Evolutionary conservation across 306 rosid species (phyloP).

Genomic region (Herpetospermum pedunculosum): DNA sequence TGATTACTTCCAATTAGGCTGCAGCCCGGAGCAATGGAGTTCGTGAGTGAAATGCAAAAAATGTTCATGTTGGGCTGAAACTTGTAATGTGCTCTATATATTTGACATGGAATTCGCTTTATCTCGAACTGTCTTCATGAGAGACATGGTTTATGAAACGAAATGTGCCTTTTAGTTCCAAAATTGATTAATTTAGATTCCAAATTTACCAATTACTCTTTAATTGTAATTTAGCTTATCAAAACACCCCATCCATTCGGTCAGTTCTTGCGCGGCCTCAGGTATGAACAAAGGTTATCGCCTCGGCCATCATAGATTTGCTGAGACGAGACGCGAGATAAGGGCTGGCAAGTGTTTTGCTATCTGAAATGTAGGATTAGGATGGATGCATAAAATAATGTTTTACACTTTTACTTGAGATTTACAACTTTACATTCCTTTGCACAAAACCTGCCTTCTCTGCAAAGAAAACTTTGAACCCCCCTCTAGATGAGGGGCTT

Average conservation of each 20-base stretch:
- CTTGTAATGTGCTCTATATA: not conserved
- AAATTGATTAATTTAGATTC: not conserved
- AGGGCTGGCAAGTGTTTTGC: not conserved
- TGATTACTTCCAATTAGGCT: not conserved
- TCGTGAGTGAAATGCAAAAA: conserved; percentile 4
- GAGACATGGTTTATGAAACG: not conserved
- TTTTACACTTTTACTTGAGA: not conserved
- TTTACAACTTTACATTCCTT: not conserved
- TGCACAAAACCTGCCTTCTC: conserved; percentile 6
- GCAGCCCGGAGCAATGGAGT: not conserved
- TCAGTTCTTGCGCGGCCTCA: not conserved
- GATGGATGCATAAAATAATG: not conserved
- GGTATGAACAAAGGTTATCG: not conserved
- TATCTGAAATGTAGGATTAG: not conserved
- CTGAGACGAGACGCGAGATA: not conserved
- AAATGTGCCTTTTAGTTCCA: not conserved
- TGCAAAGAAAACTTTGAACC: not conserved
- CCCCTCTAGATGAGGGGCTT: not conserved
- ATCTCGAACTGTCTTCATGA: conserved; percentile 5
- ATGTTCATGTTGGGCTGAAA: not conserved
- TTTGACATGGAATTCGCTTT: conserved; percentile 19
- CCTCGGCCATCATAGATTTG: too few relatives aligned
- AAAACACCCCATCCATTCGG: not conserved
- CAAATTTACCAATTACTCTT: not conserved
- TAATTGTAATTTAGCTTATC: not conserved